Evolutionary conservation across 495 filamentous ascomycete genomes (phyloP), one percentile per base, ranked within the genome.

Genomic region (Xylaria curta): DNA sequence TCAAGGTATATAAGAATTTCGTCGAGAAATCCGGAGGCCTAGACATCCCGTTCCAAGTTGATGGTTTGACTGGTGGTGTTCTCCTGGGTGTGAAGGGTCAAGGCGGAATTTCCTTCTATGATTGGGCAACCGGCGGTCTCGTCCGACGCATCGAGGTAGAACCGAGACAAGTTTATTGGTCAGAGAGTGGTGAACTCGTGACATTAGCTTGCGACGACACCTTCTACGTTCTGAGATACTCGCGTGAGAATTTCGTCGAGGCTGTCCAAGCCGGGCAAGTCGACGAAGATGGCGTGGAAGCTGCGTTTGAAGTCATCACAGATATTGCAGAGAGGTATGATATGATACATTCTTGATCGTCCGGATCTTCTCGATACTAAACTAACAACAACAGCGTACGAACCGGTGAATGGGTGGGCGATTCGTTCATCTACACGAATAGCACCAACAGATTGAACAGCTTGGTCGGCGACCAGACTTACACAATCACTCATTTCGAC

Each of bases 391-490:
- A 36, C 68, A 93, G 90, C 72, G 93, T 98, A 56, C 91, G 93
- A 60, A 97, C 97, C n/a, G 96, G 94, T 58, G 91, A 96, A 83
- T 99, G 96, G 96, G 91, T 99, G 69, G 96, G 96, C 31, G 96
- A 99, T 81, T 97, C 95, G 83, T 96, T 99, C 85, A 95, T 98
- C 78, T 99, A 98, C 86, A 98, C 96, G 36, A 98, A 94, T 85
- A 91, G 89, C 75, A 97, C 95, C 33, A 98, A 98, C 87, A 93
- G 96, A 66, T 84, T 99, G 71, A 99, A 98, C 86, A 98, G 98
- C 82, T 89, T 99, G 26, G 96, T 99, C 44, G 97, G 96, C 64
- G 96, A 98, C 81, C 94, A 98, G 82, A 97, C 94, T 38, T 97
- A 98, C 87, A 97, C 96, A n/a, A 92, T 99, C 77, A 94, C 94